Percentiles rank a stretch among this genome's conserved stretches.
Evolutionary conservation across 768 basidiomycete species (phyloP).

Genomic region (Clathrus columnatus): DNA sequence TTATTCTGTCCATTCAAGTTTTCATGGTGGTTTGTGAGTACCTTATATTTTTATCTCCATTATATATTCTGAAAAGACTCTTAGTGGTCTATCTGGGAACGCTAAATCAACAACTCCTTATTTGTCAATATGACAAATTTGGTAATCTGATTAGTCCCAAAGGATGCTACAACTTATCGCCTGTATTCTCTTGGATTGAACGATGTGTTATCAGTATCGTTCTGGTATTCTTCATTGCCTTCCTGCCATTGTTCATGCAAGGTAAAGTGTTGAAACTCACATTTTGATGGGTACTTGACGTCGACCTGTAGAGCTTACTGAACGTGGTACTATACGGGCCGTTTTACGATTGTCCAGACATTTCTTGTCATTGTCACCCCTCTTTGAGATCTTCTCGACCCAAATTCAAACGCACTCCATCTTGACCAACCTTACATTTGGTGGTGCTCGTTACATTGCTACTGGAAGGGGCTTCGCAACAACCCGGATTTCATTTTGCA

Average conservation of each 20-base stretch:
- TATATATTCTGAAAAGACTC: neutral
- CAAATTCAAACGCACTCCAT: conserved; percentile 99
- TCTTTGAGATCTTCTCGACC: conserved; percentile 97
- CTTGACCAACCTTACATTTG: conserved; percentile 91
- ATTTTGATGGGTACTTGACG: conserved; percentile 11
- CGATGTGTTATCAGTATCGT: conserved; percentile 97
- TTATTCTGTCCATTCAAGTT: conserved; percentile 92
- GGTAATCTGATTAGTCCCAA: conserved; percentile 72
- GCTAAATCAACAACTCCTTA: conserved; percentile 66
- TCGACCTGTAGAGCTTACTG: conserved; percentile 68
- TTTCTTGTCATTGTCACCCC: conserved; percentile 86
- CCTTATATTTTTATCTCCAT: neutral
- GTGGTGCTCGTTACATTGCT: conserved; percentile 97
- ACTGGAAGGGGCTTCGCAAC: conserved; percentile 99
- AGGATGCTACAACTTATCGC: conserved; percentile 92
- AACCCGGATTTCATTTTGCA: conserved; percentile 87
- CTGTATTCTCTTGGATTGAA: conserved; percentile 92
- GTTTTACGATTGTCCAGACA: conserved; percentile 89
- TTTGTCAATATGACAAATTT: conserved; percentile 70
- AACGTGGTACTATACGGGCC: conserved; percentile 89
- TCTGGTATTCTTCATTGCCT: conserved; percentile 96
- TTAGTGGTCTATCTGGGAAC: conserved; percentile 93
- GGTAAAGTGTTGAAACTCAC: conserved; percentile 37
- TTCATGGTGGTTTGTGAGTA: conserved; percentile 85
- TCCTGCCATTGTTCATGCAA: conserved; percentile 91